Base-by-base conservation (phyloP, 768 basidiomycete genomes). In the Naganishia friedmannii region DNA sequence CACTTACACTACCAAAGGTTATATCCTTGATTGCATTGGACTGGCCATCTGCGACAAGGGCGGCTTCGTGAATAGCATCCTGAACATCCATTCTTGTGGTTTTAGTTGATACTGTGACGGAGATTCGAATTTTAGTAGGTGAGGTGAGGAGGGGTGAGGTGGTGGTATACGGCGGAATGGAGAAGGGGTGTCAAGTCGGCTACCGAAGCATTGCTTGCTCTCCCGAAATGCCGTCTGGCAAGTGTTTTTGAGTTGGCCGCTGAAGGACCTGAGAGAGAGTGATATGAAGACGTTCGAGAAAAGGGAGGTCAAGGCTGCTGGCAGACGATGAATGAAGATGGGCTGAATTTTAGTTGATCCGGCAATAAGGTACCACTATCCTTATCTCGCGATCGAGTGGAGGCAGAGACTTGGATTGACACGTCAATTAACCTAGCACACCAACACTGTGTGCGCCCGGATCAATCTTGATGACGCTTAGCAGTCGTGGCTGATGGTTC, bases 1-100 rank as follows among this genome's bases (percentile, higher is more conserved):
- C 39, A 73, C 78, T 70, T 53, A 79, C 78, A 37, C 75, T 77
- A 10, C 79, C 79, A 69, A 78, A 80, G 1, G 77, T 73, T n/a
- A 80, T 72, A 56, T 78, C 80, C 72, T 78, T 77, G 55, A 72
- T 48, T 0, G 70, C 74, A 37, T 45, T 63, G 8, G 60, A 63
- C 26, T 63, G 60, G 39, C 60, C 60, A 12, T 63, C 60, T 26
- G 60, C 39, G 12, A 63, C 42, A 26, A 29, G 37, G 39, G 2
- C 28, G n/a, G 37, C 39, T 42, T 63, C 60, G 26, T 63, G 60
- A 6, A 63, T 23, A 37, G 29, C 39, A 63, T 63, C 60, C 28
- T 63, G 60, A 45, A 63, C 60, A 23, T 63, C 60, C 60, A 63
- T 63, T 45, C 17, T 58, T 58, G 15, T 15, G n/a, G 17, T n/a